Evolutionary conservation across 164 flowering plant genomes (phyloP).

Genomic region (Liriodendron chinense): DNA sequence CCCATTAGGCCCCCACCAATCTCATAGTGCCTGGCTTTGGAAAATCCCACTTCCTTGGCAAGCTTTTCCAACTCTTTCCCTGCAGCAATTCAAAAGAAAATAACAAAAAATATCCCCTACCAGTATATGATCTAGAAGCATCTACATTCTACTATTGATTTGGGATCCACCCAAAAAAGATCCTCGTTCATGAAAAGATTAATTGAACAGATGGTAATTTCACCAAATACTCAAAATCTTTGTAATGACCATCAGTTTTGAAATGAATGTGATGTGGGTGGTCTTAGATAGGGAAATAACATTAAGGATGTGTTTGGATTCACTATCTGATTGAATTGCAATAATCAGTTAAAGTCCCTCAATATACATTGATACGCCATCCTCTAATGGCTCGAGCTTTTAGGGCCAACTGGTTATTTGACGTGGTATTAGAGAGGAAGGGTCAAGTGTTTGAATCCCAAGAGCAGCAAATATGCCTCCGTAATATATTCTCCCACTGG

Average conservation of each 20-base stretch:
- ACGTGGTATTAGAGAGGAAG: no score
- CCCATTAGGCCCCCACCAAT: slow-evolving; percentile 88
- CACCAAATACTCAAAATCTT: neutral
- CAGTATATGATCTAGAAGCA: neutral
- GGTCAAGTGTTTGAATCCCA: no score
- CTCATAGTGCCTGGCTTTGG: slow-evolving; percentile 64
- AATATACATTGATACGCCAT: no score
- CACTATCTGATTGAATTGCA: no score
- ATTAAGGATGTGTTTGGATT: no score
- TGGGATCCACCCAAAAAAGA: neutral
- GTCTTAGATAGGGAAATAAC: neutral
- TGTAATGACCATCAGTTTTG: neutral
- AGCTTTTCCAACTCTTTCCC: slow-evolving; percentile 79
- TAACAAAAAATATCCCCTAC: neutral
- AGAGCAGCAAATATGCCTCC: no score
- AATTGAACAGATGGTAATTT: neutral
- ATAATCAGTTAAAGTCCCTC: no score
- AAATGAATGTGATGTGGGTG: neutral
- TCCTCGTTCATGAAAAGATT: neutral
- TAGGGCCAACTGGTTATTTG: no score
- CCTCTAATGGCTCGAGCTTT: no score
- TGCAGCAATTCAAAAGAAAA: slow-evolving; percentile 16
- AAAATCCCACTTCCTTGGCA: slow-evolving; percentile 72
- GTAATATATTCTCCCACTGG: no score
- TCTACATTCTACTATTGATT: neutral